Conservation (phyloP, 495 filamentous ascomycete genomes). For the Lophiostoma macrostomum region DNA sequence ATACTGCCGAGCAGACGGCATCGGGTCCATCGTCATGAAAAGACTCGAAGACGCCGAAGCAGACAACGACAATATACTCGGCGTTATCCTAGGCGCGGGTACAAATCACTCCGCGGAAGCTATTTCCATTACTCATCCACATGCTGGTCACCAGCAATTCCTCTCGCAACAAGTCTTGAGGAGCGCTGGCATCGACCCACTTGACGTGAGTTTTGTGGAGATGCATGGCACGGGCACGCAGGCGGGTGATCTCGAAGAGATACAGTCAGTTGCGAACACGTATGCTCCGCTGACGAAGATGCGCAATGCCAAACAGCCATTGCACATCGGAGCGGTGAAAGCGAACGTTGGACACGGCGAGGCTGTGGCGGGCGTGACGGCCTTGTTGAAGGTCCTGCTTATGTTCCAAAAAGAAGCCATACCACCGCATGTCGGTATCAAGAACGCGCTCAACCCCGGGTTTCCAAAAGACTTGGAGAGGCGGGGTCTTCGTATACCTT, state of each 20-base stretch:
- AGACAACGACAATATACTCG: conserved; percentile 37
- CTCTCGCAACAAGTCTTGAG: conserved; percentile 32
- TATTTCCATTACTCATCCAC: conserved; percentile 41
- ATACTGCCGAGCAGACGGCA: conserved; percentile 44
- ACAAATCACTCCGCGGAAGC: conserved; percentile 41
- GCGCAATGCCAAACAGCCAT: neutral
- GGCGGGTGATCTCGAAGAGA: conserved; percentile 38
- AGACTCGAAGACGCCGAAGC: conserved; percentile 33
- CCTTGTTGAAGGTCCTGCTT: conserved; percentile 41
- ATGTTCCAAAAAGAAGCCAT: conserved; percentile 28
- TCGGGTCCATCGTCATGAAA: conserved; percentile 40
- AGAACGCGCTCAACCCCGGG: conserved; percentile 6
- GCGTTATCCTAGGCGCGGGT: conserved; percentile 31
- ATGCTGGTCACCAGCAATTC: conserved; percentile 32
- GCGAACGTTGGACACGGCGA: conserved; percentile 39
- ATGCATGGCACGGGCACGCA: conserved; percentile 43
- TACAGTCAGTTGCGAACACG: conserved; percentile 32
- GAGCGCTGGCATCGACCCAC: conserved; percentile 24
- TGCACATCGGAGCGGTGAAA: neutral
- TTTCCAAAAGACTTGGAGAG: neutral
- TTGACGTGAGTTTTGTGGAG: conserved; percentile 38
- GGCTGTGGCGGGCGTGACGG: conserved; percentile 36
- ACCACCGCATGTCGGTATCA: conserved; percentile 14
- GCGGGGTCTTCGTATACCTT: too few relatives aligned
- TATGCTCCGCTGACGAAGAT: conserved; percentile 12